Evolutionary conservation across 2,329 filamentous ascomycete species (phyloP), one percentile per base, ranked within the genome.

Genomic region (Corynespora cassiicola): DNA sequence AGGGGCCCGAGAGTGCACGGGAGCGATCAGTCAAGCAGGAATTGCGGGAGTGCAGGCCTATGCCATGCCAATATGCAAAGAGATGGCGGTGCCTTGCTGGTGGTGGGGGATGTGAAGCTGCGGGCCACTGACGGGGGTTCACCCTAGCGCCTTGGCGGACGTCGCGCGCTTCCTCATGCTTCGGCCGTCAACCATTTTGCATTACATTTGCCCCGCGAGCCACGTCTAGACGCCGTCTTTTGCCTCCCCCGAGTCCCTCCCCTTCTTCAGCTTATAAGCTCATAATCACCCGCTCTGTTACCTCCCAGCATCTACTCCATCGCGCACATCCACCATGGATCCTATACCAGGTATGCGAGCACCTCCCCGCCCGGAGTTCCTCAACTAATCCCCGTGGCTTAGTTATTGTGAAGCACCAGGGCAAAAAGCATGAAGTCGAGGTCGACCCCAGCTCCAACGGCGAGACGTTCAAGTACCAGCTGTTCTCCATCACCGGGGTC

Each of bases 341-440:
- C 51, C 65, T 30, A 65, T 69, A 62, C 63, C 63, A 58, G 65
- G 65, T 65, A 54, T 19, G 45, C 24, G 26, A 15, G 15, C 14
- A 22, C 18, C 26, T 24, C 16, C 9, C 14, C 16, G 20, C 6
- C 11, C 18, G 9, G 25, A 23, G 21, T 37, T 31, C 42, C 44
- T 39, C 34, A 40, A 46, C 58, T 63, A 56, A 65, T 45, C 23
- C 24, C 28, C 21, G 24, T 46, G 39, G 33, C 40, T 46, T 35
- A 95, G 91, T 99, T 55, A 79, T 90, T 65, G 86, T 99, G 55
- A 97, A 95, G 73, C 92, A 99, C 69, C 85, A 90, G 66, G 92
- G 92, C 75, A 96, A 94, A 71, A 92, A 91, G 68, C 87, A 97
- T 75, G 85, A 97, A 65, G 82, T 99, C 68, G 92, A 97, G 47